phyloP scores from a whole-genome alignment of 257 asterid species.

The Solanum ossicruentum region DNA sequence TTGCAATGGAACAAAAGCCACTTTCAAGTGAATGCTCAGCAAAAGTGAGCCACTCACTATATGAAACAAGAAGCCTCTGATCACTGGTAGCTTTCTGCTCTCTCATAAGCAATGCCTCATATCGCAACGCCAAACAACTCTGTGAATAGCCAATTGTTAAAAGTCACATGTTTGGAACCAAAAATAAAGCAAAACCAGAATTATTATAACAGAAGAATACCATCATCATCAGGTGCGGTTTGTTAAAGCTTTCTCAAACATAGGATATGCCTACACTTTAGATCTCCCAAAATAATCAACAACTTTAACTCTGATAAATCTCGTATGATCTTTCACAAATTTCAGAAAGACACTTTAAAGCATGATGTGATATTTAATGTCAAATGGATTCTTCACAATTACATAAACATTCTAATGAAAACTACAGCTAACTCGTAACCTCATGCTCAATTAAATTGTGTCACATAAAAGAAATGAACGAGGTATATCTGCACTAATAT shows the following conservation, averaged over 20 bases:
- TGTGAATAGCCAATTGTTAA: slow-evolving; percentile 11
- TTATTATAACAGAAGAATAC: neutral
- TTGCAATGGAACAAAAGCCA: slow-evolving; percentile 53
- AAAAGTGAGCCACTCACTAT: slow-evolving; percentile 59
- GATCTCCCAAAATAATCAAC: neutral
- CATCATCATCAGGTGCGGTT: neutral
- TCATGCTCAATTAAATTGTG: neutral
- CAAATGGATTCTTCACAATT: neutral
- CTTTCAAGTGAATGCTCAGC: slow-evolving; percentile 55
- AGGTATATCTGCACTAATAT: neutral
- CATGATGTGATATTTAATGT: neutral
- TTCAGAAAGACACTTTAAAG: neutral
- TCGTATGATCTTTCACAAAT: neutral
- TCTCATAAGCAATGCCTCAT: slow-evolving; percentile 79
- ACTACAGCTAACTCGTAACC: neutral
- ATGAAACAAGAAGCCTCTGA: slow-evolving; percentile 45
- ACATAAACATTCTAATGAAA: neutral
- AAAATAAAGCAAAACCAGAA: neutral
- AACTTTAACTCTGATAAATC: neutral
- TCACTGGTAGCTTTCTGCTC: slow-evolving; percentile 37
- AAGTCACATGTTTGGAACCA: neutral
- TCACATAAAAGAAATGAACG: neutral
- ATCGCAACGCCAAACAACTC: slow-evolving; percentile 90
- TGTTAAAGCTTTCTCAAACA: neutral
- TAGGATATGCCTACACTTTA: neutral